Base-by-base conservation (phyloP, 2,329 filamentous ascomycete genomes). In the Phialophora expanda region DNA sequence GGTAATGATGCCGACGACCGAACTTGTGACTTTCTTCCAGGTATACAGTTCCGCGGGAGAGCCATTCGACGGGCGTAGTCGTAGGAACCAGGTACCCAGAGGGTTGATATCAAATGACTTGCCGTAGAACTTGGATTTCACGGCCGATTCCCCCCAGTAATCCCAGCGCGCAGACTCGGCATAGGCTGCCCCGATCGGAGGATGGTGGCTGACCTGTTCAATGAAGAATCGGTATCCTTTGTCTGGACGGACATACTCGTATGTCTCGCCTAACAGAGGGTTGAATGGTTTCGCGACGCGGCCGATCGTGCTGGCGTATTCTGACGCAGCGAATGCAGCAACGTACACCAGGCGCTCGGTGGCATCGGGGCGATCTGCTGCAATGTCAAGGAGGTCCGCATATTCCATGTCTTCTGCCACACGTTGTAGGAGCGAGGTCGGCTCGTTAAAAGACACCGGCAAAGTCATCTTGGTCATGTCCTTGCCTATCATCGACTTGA, bases 391-490 rank as follows among this genome's bases (percentile, higher is more conserved):
- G 6, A 99, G 86, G 73, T 98, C 92, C 0, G 91, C 91, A 75
- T 99, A 99, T 78, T 99, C 95, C 91, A 99, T 94, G 75, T 99
- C 95, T 80, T 99, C 95, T 4, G 92, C 92, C 51, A 96, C 94
- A 76, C 95, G 91, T 78, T 98, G 95, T 8, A 99, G 85, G 12
- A 99, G 83, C 5, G 95, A 98, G 0, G 95, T 99, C 0, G 95
- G 95, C 78, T 99, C 95, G 79, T 99, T 99, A 83, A 99, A 98
- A 0, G 95, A 97, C 1, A 99, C 95, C 0, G 95, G 95, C 22
- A 99, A 82, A 0, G 95, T 98, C 94, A 99, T 99, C 82, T 96
- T 98, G 44, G 95, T 98, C 95, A 99, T 98, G 76, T 99, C 95
- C 78, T 99, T 98, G 69, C 95, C 95, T 78, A 99, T 97, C 95